A percentile compares a stretch with the other conserved stretches of the same genome.
These are phyloP conservation scores for Plasmodium sp. DNA, from an alignment of 169 alveolate genomes.

Conservation along the genomic window DNA sequence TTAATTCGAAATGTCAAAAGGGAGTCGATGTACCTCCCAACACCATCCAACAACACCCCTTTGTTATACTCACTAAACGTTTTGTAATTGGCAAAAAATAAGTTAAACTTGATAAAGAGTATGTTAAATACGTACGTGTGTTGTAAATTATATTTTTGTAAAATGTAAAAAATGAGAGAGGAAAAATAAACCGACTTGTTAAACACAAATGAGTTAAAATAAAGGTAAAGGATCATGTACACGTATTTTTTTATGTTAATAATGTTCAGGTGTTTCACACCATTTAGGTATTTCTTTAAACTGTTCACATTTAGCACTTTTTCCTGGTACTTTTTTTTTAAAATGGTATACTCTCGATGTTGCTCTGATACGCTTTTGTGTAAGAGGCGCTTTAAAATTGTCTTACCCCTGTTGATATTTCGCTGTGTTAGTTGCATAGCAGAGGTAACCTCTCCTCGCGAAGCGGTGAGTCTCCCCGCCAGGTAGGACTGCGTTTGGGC, in stretches of 20 bases:
- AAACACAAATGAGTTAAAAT: slow-evolving; percentile 36
- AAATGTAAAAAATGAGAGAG: slow-evolving; percentile 42
- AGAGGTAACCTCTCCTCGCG: neutral
- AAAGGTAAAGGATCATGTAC: slow-evolving; percentile 41
- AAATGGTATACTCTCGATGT: slow-evolving; percentile 18
- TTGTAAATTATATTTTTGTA: slow-evolving; percentile 75
- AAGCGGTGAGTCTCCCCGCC: neutral
- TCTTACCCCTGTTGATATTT: slow-evolving; percentile 22
- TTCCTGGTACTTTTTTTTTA: slow-evolving; percentile 20
- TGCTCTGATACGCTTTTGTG: slow-evolving; percentile 34
- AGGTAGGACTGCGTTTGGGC: slow-evolving; percentile 37
- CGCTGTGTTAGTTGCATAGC: neutral
- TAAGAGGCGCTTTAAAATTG: neutral
- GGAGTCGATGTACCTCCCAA: slow-evolving; percentile 41
- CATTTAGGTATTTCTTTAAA: slow-evolving; percentile 55
- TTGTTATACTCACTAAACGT: slow-evolving; percentile 18
- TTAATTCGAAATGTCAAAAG: slow-evolving; percentile 36
- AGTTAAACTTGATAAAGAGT: slow-evolving; percentile 50
- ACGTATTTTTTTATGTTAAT: slow-evolving; percentile 66
- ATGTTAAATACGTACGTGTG: slow-evolving; percentile 51
- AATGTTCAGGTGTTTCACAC: slow-evolving; percentile 54
- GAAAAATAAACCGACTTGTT: slow-evolving; percentile 56
- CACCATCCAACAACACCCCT: neutral
- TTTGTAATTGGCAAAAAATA: slow-evolving; percentile 29
- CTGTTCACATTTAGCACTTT: slow-evolving; percentile 38